Base-by-base conservation (phyloP, 2,329 filamentous ascomycete genomes). In the Podosphaera aphanis region DNA sequence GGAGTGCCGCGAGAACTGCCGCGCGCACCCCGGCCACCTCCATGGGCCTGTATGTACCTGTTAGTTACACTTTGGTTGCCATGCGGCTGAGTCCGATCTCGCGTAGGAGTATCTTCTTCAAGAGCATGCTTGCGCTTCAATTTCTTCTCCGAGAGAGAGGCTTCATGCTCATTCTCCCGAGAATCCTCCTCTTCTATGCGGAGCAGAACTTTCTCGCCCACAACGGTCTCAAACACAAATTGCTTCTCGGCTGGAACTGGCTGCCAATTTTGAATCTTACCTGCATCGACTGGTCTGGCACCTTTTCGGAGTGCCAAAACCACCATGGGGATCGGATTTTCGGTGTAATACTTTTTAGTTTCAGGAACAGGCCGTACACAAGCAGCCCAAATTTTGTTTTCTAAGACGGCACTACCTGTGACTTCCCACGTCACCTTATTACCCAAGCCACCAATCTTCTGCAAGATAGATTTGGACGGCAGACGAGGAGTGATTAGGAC, bases 361-460 rank as follows among this genome's bases (percentile, higher is more conserved):
- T 73, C 64, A 0, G 78, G 75, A 0, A 86, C 69, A 0, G 90
- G 84, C 27, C 74, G 70, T 10, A 94, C 73, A 38, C 77, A 71
- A 15, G 79, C 84, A 4, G 88, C 90, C 86, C 88, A 98, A 35
- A 95, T 71, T 53, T 73, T 79, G 59, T 85, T 78, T 49, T 93
- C 80, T 52, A 74, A 76, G 52, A 71, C 74, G 0, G 76, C 84
- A 5, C 79, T 74, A 33, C 78, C 83, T 0, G 76, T 81, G 3
- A 93, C 78, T 59, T 83, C 74, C 84, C 88, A 98, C 36, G 66
- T 74, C 62, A 92, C 71, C 61, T 79, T 88, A 55, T 74, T 77
- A 29, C 85, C 84, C 56, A 93, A 75, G 23, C 88, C 88, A 37
- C 90, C 90, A 10, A 90, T 79, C 60, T 84, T 90, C 45, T 81